Conservation (phyloP, 345 rosid species). For the Eucalyptus grandis region DNA sequence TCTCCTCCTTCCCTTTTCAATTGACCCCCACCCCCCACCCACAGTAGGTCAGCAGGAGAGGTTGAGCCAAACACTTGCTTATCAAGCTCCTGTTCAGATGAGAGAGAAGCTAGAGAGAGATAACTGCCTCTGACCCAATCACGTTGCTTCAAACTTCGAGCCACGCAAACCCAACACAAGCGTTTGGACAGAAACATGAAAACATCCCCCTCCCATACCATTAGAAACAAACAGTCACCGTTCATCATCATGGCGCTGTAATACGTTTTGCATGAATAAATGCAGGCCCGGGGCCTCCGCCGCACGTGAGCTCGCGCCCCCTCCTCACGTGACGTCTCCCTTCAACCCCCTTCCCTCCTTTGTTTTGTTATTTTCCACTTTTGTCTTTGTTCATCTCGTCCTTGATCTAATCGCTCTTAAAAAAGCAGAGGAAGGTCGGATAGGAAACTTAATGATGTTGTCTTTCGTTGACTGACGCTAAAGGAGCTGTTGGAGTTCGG, state of each 20-base stretch:
- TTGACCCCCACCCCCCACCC: background rate
- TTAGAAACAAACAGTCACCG: constrained; percentile 22
- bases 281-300: background rate
- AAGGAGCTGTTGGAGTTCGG: background rate
- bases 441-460: background rate
- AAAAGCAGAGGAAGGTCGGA: background rate
- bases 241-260: constrained; percentile 6
- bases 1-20: background rate
- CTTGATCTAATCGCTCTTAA: background rate
- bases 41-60: background rate
- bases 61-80: background rate
- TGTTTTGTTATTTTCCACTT: background rate
- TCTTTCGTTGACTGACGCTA: background rate
- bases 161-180: constrained; percentile 7
- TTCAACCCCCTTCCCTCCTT: no score
- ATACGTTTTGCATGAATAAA: background rate
- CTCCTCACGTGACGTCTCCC: constrained; percentile 32
- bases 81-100: background rate
- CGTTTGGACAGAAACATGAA: constrained; percentile 37
- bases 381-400: background rate
- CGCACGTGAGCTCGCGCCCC: constrained; percentile 28
- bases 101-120: background rate
- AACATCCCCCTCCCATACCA: constrained; percentile 13
- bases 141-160: constrained; percentile 18
- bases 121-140: constrained; percentile 15